Evolutionary conservation across 2,329 filamentous ascomycete species (phyloP), one percentile per base, ranked within the genome.

Genomic region (Cladosporium sphaerospermum): DNA sequence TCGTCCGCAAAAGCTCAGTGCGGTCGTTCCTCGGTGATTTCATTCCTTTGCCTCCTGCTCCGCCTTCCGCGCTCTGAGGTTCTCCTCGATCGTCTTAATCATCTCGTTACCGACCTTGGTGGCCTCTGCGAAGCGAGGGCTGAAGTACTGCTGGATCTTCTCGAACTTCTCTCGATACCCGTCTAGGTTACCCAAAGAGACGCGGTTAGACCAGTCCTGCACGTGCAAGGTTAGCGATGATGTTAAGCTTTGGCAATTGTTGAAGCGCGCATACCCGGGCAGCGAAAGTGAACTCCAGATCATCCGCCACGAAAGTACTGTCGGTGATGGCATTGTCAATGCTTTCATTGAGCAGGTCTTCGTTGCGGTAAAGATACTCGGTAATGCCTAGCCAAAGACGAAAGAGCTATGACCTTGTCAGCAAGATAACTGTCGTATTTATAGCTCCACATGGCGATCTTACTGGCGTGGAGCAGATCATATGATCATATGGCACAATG

Each of bases 401-500:
- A 76, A 99, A 99, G 44, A 97, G 82, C 74, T 84, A 51, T 16
- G n/a, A 6, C 36, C 3, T 36, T 32, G 41, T 44, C 18, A 44
- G 41, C 13, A 44, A 28, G 23, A 28, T 28, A 28, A 7, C 7
- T 7, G 23, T 28, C 7, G 23, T 28, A 28, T 28, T 5, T 10
- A 9, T 28, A 28, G 23, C 23, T 28, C 23, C 23, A 28, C 23
- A 45, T 31, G 8, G 31, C 42, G 23, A 2, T 73, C 79, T 68
- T 66, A 84, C 81, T 45, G 93, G 93, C 37, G 93, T 99, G 51
- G 90, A 96, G 75, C 93, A 99, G 61, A 99, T 95, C 91, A 99
- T 99, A 75, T 99, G 95, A 71, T 99, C 92, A 70, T 99, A 99
- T 0, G 93, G 93, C 45, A 95, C 87, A 63, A 96, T 99, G 33